Evolutionary conservation across 371 early-diverging fungal genomes (phyloP).

Genomic region (Syncephalastrum racemosum): DNA sequence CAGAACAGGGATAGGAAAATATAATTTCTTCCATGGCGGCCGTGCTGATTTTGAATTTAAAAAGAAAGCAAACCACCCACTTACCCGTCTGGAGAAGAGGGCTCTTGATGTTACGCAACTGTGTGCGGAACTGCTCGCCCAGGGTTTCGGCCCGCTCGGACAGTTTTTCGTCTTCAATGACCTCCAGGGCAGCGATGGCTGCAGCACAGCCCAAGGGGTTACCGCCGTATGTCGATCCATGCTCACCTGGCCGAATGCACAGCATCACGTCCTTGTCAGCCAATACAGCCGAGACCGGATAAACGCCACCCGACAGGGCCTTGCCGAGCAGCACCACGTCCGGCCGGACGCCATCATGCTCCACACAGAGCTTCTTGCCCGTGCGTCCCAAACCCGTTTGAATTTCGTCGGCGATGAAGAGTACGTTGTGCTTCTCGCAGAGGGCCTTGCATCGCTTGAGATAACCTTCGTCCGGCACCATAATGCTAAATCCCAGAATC

Average conservation of each 20-base stretch:
- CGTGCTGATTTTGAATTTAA: too few relatives aligned
- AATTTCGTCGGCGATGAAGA: conserved; percentile 97
- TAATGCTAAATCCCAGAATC: conserved; percentile 54
- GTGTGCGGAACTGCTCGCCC: conserved; percentile 84
- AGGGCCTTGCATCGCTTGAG: conserved; percentile 79
- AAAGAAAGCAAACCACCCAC: background rate
- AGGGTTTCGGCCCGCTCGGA: conserved; percentile 73
- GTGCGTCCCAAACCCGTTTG: conserved; percentile 97
- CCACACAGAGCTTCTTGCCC: conserved; percentile 91
- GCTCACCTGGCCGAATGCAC: conserved; percentile 93
- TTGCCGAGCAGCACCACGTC: conserved; percentile 96
- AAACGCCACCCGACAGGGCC: conserved; percentile 93
- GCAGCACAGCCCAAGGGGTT: conserved; percentile 95
- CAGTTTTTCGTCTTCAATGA: conserved; percentile 92
- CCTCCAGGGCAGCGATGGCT: conserved; percentile 92
- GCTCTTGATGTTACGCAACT: conserved; percentile 67
- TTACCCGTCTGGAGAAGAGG: conserved; percentile 72
- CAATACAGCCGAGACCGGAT: conserved; percentile 94
- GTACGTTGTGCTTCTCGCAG: conserved; percentile 95
- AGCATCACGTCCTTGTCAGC: conserved; percentile 90
- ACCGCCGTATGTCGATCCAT: conserved; percentile 97
- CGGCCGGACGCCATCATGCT: conserved; percentile 88
- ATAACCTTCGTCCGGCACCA: conserved; percentile 93
- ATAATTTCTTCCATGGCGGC: background rate
- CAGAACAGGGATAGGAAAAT: conserved; percentile 1